Conservation (phyloP, 495 filamentous ascomycete species). For the Parmelia sp. region DNA sequence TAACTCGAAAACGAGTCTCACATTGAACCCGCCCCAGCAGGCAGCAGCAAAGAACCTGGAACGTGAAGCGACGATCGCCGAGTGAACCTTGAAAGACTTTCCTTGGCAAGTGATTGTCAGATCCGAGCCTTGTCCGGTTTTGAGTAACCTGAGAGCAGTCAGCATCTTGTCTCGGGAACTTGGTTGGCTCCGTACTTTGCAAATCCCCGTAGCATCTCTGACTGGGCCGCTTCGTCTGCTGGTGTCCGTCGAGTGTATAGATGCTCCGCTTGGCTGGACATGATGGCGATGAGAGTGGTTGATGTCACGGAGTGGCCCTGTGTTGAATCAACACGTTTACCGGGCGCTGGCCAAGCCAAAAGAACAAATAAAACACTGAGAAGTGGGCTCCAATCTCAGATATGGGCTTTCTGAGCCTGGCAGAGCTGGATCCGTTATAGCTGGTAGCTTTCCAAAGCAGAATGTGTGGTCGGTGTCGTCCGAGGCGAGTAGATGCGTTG, state of each 20-base stretch:
- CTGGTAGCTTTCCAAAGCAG: no score
- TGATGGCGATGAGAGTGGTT: background rate
- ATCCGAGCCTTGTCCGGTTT: background rate
- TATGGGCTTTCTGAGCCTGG: no score
- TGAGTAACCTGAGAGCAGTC: background rate
- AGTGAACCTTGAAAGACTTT: constrained; percentile 1
- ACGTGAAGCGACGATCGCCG: background rate
- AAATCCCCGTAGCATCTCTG: background rate
- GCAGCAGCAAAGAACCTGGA: constrained; percentile 12
- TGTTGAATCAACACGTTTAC: no score
- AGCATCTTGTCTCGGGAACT: background rate
- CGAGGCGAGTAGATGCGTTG: no score
- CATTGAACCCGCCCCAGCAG: constrained; percentile 12
- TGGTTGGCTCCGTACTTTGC: background rate
- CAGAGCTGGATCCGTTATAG: no score
- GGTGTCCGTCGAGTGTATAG: background rate
- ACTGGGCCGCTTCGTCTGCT: background rate
- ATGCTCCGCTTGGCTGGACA: background rate
- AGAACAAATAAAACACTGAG: no score
- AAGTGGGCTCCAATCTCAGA: no score
- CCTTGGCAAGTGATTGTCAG: background rate
- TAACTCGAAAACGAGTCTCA: no score
- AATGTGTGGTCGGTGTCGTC: no score
- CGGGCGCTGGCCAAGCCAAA: no score
- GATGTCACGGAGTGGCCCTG: no score